These are phyloP conservation scores for Soucietia sequanensis DNA, from an alignment of 805 yeast species.

Conservation along the genomic window DNA sequence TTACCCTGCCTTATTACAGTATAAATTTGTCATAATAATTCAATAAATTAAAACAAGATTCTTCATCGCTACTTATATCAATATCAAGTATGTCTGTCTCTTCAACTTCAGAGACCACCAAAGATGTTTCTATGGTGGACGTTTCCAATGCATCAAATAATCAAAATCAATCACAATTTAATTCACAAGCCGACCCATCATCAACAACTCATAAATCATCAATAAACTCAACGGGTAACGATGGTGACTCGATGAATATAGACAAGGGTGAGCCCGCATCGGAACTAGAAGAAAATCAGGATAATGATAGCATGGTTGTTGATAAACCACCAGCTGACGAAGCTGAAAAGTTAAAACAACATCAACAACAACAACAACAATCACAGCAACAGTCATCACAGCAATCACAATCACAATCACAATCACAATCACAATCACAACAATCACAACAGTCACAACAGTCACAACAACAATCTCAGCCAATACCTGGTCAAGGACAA, in stretches of 20 bases:
- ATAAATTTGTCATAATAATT: no score
- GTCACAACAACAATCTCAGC: conserved; percentile 3
- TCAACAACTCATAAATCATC: no score
- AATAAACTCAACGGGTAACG: conserved; percentile 69
- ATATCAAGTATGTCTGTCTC: no score
- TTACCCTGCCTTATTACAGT: no score
- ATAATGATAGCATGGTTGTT: conserved; percentile 17
- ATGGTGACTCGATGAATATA: conserved; percentile 49
- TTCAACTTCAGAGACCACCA: conserved; percentile 10
- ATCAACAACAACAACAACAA: conserved; percentile 9
- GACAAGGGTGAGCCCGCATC: conserved; percentile 27
- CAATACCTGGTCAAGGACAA: not conserved
- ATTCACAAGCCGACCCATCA: conserved; percentile 18
- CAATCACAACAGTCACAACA: conserved; percentile 8
- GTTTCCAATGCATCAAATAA: conserved; percentile 30
- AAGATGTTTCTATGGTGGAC: conserved; percentile 45
- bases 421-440: no score
- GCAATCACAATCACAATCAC: conserved; percentile 8
- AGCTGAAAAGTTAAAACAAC: conserved; percentile 1
- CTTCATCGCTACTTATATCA: no score
- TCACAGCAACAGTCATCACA: conserved; percentile 13
- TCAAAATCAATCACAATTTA: not conserved
- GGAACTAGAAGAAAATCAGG: no score
- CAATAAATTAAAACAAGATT: no score
- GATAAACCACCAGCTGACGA: conserved; percentile 10